Evolutionary conservation across 305 asterid species (phyloP).

Genomic region (Ilex paraguariensis): DNA sequence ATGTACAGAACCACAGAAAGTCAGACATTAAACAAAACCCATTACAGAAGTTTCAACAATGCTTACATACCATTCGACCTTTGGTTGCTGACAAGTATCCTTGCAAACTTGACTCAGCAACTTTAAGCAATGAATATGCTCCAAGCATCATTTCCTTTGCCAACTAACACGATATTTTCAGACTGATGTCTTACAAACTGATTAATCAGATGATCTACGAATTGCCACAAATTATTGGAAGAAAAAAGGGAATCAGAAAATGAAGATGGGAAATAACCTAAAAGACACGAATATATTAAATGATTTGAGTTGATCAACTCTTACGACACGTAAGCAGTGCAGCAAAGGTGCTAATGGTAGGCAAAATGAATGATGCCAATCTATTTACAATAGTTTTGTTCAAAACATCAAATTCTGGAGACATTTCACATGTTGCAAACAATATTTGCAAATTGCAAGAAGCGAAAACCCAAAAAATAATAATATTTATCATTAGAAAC

Average conservation of each 20-base stretch:
- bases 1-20: conserved; percentile 12
- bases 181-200: conserved; percentile 83
- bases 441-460: too few relatives aligned
- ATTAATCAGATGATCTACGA: conserved; percentile 82
- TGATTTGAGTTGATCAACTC: conserved; percentile 7
- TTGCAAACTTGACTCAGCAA: conserved; percentile 78
- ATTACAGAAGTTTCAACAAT: conserved; percentile 4
- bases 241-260: conserved; percentile 6
- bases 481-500: neutral
- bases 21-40: neutral
- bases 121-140: conserved; percentile 88
- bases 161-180: conserved; percentile 87
- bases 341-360: neutral
- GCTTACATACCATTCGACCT: conserved; percentile 77
- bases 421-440: too few relatives aligned
- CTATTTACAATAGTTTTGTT: too few relatives aligned
- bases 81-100: conserved; percentile 84
- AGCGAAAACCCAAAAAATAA: too few relatives aligned
- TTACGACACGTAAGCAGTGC: neutral
- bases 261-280: neutral
- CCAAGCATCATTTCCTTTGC: conserved; percentile 97
- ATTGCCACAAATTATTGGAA: conserved; percentile 44
- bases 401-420: too few relatives aligned
- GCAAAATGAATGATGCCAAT: neutral
- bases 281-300: neutral